These are phyloP conservation scores for Neofusicoccum parvum DNA, from an alignment of 2,329 filamentous ascomycete species.

Conservation along the genomic window DNA sequence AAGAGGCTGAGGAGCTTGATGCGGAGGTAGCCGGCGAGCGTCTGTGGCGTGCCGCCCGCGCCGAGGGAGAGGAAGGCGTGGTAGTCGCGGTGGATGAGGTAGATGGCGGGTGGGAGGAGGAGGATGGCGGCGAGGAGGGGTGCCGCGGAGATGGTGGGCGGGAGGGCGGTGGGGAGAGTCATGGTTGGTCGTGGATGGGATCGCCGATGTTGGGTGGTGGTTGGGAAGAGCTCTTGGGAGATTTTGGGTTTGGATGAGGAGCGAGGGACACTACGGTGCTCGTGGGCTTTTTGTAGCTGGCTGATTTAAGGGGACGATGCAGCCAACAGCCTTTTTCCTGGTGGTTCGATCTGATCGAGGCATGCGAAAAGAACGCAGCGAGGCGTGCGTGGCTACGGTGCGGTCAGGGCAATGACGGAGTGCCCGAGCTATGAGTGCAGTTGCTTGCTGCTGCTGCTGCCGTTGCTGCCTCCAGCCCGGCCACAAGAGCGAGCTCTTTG, in stretches of 20 bases:
- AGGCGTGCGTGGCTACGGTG: not conserved
- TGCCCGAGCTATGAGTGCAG: not conserved
- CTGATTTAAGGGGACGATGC: not conserved
- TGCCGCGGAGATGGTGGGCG: not conserved
- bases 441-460: not conserved
- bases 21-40: slow-evolving; percentile 70
- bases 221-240: not conserved
- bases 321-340: not conserved
- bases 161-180: not conserved
- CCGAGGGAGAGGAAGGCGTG: slow-evolving; percentile 74
- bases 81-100: slow-evolving; percentile 69
- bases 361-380: not conserved
- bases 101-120: slow-evolving; percentile 20
- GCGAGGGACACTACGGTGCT: not conserved
- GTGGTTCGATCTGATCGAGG: not conserved
- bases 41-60: slow-evolving; percentile 78
- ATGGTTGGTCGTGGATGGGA: not conserved
- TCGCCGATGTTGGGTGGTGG: not conserved
- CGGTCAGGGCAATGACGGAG: not conserved
- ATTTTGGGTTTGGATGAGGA: not conserved
- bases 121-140: slow-evolving; percentile 29
- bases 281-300: not conserved
- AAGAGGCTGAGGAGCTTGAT: slow-evolving; percentile 74
- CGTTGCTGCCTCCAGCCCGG: no score
- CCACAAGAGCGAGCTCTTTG: not conserved